Conservation (phyloP, 2,329 filamentous ascomycete species). For the Coniochaeta ligniaria region DNA sequence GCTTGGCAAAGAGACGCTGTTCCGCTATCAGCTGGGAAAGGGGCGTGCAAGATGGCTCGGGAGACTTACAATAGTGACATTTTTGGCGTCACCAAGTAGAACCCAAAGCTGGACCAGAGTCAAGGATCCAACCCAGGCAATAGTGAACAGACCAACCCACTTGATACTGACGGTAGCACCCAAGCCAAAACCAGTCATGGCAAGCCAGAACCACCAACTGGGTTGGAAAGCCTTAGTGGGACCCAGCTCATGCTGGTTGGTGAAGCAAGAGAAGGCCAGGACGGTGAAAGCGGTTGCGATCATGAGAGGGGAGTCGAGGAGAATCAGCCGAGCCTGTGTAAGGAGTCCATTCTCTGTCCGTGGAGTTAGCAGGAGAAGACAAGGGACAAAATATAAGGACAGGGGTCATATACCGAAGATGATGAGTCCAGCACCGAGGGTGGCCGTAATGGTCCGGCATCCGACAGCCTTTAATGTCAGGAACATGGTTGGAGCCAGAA, state of each 20-base stretch:
- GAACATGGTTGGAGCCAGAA: slow-evolving; percentile 89
- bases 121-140: slow-evolving; percentile 91
- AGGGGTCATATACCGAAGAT: slow-evolving; percentile 68
- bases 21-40: slow-evolving; percentile 8
- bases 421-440: slow-evolving; percentile 76
- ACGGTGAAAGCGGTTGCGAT: slow-evolving; percentile 89
- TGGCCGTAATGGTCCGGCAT: slow-evolving; percentile 78
- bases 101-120: slow-evolving; percentile 93
- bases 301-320: slow-evolving; percentile 91
- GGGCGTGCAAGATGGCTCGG: not conserved
- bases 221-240: slow-evolving; percentile 80
- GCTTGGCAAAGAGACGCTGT: slow-evolving; percentile 79
- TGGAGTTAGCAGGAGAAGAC: slow-evolving; percentile 17
- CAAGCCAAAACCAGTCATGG: slow-evolving; percentile 75
- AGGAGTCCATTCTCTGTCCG: slow-evolving; percentile 81
- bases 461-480: slow-evolving; percentile 86
- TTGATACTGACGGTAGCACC: slow-evolving; percentile 93
- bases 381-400: not conserved
- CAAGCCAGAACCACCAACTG: slow-evolving; percentile 98
- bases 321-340: slow-evolving; percentile 90
- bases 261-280: slow-evolving; percentile 85
- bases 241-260: slow-evolving; percentile 92
- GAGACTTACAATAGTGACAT: slow-evolving; percentile 63
- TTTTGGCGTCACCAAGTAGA: slow-evolving; percentile 80
- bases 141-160: slow-evolving; percentile 98